These are phyloP conservation scores for Glycine latifolia DNA, from an alignment of 306 rosid genomes.

Conservation along the genomic window DNA sequence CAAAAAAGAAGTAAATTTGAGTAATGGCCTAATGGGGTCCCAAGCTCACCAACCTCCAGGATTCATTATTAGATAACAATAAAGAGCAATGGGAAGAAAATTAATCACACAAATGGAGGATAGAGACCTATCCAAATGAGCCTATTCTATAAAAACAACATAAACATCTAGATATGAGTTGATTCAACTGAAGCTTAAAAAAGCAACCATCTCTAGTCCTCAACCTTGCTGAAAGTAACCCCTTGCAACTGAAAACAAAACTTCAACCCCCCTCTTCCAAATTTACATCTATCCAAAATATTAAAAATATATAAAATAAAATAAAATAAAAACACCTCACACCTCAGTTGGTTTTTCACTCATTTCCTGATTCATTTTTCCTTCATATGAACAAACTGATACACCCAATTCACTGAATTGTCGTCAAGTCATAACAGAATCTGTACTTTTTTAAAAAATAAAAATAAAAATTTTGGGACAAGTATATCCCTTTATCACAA, in stretches of 20 bases:
- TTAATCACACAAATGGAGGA: constrained; percentile 50
- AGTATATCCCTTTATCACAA: background rate
- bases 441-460: background rate
- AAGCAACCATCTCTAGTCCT: constrained; percentile 45
- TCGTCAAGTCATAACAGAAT: constrained; percentile 19
- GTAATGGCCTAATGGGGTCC: background rate
- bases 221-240: constrained; percentile 66
- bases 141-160: constrained; percentile 44
- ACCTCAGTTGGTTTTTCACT: constrained; percentile 15
- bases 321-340: constrained; percentile 22
- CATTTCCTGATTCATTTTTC: constrained; percentile 8
- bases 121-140: constrained; percentile 44
- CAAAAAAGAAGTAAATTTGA: constrained; percentile 36
- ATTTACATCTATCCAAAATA: constrained; percentile 39
- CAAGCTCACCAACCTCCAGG: constrained; percentile 29
- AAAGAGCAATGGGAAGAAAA: constrained; percentile 7
- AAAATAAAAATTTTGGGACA: background rate
- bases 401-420: background rate
- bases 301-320: too few species aligned
- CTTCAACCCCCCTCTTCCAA: constrained; percentile 49
- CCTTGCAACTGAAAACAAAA: constrained; percentile 71
- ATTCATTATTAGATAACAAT: constrained; percentile 33
- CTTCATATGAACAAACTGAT: background rate
- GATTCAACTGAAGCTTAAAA: constrained; percentile 48
- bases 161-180: constrained; percentile 43